Evolutionary conservation across 805 yeast species (phyloP).

Genomic region (Lachancea dasiensis): DNA sequence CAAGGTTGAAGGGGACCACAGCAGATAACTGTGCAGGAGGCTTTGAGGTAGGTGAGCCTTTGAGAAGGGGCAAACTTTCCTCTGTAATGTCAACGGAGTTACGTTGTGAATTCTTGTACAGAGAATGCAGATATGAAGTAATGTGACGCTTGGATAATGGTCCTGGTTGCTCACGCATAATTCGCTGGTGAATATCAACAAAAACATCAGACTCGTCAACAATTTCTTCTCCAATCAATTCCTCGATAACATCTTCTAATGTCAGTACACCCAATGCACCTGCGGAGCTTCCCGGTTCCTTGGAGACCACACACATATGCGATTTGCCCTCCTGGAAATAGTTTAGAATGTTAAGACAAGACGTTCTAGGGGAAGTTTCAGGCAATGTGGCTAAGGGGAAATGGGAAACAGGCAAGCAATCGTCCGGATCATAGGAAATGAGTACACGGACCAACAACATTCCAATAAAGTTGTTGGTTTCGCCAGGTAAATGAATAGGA

Average conservation of each 20-base stretch:
- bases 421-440: conserved; percentile 96
- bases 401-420: conserved; percentile 82
- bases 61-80: conserved; percentile 7
- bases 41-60: not conserved
- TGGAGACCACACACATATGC: conserved; percentile 92
- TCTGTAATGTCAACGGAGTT: conserved; percentile 7
- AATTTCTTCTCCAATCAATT: conserved; percentile 94
- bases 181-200: conserved; percentile 82
- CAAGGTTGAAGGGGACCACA: conserved; percentile 44
- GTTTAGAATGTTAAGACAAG: conserved; percentile 87
- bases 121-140: conserved; percentile 59
- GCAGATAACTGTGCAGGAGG: conserved; percentile 3
- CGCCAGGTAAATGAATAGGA: conserved; percentile 86
- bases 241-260: conserved; percentile 96
- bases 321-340: conserved; percentile 97
- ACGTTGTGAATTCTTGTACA: conserved; percentile 42
- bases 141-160: conserved; percentile 66
- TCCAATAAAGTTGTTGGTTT: conserved; percentile 87
- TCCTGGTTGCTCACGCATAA: conserved; percentile 71
- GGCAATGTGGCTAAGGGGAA: conserved; percentile 96
- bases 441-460: conserved; percentile 89
- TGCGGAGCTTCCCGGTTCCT: conserved; percentile 70
- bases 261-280: conserved; percentile 93
- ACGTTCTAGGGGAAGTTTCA: conserved; percentile 85
- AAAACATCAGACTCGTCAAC: conserved; percentile 95